Evolutionary conservation across 176 grass and related monocot genomes (phyloP).

Genomic region (Oropetium thomaeum): DNA sequence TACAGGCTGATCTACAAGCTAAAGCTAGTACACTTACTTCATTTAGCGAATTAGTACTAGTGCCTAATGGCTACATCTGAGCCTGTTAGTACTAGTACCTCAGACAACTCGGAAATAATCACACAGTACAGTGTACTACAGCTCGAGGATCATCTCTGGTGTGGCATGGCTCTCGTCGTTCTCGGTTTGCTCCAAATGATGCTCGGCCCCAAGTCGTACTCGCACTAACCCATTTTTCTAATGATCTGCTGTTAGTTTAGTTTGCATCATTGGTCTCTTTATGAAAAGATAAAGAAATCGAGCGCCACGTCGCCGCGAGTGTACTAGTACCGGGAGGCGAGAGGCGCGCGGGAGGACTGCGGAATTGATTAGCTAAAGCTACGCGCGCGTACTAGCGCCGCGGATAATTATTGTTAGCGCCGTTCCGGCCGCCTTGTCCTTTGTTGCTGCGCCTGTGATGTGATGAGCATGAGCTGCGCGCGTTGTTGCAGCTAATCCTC

Average conservation of each 20-base stretch:
- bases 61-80: slow-evolving; percentile 11
- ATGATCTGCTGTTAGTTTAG: slow-evolving; percentile 13
- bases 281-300: slow-evolving; percentile 6
- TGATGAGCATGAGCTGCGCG: not conserved
- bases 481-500: not conserved
- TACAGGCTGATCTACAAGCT: not conserved
- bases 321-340: not conserved
- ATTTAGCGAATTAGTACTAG: slow-evolving; percentile 15
- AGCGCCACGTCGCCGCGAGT: slow-evolving; percentile 21
- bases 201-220: slow-evolving; percentile 23
- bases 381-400: not conserved
- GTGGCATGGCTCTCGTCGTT: not conserved
- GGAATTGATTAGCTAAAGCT: slow-evolving; percentile 31
- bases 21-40: not conserved
- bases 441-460: not conserved
- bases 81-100: not conserved
- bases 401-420: slow-evolving; percentile 26
- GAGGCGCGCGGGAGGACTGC: not conserved
- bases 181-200: slow-evolving; percentile 31
- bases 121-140: not conserved
- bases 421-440: slow-evolving; percentile 20
- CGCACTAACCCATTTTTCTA: slow-evolving; percentile 14
- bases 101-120: too few species aligned
- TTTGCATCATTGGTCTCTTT: slow-evolving; percentile 19
- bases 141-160: too few species aligned